phyloP scores from a whole-genome alignment of 805 yeast genomes.

The Torulaspora quercuum region DNA sequence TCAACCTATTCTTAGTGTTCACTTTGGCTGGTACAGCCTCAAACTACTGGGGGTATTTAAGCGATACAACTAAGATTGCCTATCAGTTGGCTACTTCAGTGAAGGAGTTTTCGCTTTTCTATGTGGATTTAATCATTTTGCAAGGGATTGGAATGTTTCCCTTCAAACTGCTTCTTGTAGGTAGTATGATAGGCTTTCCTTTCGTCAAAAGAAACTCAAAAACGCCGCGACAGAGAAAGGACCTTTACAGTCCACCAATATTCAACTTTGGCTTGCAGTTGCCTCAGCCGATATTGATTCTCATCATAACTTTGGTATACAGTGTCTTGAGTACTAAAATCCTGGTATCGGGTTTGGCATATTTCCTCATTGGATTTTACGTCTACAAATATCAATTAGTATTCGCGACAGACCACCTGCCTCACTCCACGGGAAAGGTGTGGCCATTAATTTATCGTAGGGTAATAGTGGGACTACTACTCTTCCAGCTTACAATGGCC shows the following conservation, averaged over 20 bases:
- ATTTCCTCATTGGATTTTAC: conserved; percentile 80
- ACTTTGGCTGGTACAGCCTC: conserved; percentile 92
- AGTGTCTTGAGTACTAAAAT: conserved; percentile 88
- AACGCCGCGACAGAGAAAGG: conserved; percentile 78
- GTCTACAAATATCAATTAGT: conserved; percentile 88
- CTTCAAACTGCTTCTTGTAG: conserved; percentile 74
- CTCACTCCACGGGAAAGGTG: conserved; percentile 93
- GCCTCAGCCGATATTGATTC: conserved; percentile 86
- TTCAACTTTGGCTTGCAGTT: conserved; percentile 88
- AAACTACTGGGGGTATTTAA: conserved; percentile 69
- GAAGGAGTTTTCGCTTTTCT: conserved; percentile 75
- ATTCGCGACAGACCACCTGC: conserved; percentile 90
- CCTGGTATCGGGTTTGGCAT: conserved; percentile 74
- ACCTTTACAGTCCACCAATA: conserved; percentile 79
- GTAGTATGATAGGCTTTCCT: conserved; percentile 72
- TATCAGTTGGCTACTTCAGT: conserved; percentile 79
- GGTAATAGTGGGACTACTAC: conserved; percentile 69
- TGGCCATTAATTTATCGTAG: conserved; percentile 91
- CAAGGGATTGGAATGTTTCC: conserved; percentile 92
- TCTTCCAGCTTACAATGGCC: conserved; percentile 90
- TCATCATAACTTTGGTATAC: conserved; percentile 80
- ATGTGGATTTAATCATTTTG: conserved; percentile 78
- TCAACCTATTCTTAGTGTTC: conserved; percentile 87
- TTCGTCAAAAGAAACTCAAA: conserved; percentile 59
- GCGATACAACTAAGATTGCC: conserved; percentile 88